Base-by-base conservation (phyloP, 352 stramenopile genomes). In the Globisporangium echinulatum region DNA sequence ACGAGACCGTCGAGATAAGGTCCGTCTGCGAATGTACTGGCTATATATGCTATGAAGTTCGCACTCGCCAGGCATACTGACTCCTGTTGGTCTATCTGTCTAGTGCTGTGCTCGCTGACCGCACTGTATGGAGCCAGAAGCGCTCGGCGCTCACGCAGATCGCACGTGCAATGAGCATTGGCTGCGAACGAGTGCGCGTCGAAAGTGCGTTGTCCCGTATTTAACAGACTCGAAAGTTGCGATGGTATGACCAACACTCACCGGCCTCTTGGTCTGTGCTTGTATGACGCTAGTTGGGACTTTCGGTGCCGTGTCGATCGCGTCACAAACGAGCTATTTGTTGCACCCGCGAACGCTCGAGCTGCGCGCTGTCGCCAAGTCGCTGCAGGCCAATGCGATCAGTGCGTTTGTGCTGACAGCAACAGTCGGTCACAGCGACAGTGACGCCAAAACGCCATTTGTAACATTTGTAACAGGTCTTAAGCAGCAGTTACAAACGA, bases 291-390 rank as follows among this genome's bases (percentile, higher is more conserved):
- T 82, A 1, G 11, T 33, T 68, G 62, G 6, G 58, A 63, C 13
- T 64, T 33, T 33, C 25, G 25, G 25, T 33, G 25, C 25, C 25
- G 58, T 79, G 0, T 36, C 51, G 1, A 66, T 79, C 11, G 40
- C 59, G 25, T 33, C 25, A 3, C 25, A 33, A 33, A 33, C 25
- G 56, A 79, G 71, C 53, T 85, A 74, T 40, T 25, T 63, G 10
- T 61, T 80, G 8, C 73, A 60, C 6, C 73, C 75, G 1, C 64
- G 71, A 10, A 79, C 71, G 8, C 51, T 79, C 6, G 70, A 77
- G 25, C 54, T 82, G 25, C 61, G 61, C 25, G 43, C 63, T 1
- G 60, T 85, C 49, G 75, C 69, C 13, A 70, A 71, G 39, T 69
- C 66, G 2, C 61, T 85, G 15, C 71, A 82, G 46, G 40, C 40